These are phyloP conservation scores for Pythium diclinum DNA, from an alignment of 352 stramenopile species.

Conservation along the genomic window DNA sequence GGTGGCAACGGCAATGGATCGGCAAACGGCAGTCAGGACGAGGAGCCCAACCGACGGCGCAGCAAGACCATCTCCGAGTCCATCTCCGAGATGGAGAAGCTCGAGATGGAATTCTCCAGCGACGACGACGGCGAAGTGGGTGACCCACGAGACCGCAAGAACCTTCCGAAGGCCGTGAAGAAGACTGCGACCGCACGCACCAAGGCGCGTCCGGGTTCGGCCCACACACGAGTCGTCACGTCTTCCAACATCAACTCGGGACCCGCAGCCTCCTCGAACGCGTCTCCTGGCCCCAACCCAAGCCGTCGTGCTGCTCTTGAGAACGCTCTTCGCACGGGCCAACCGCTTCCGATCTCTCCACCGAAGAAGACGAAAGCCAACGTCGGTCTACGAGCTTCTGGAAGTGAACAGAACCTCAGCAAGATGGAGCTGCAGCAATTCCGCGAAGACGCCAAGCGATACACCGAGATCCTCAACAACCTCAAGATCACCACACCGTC, in stretches of 20 bases:
- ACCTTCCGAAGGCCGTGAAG: neutral
- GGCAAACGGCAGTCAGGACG: constrained; percentile 1
- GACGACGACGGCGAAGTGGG: constrained; percentile 24
- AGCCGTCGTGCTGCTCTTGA: constrained; percentile 19
- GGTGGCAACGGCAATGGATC: neutral
- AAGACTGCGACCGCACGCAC: constrained; percentile 16
- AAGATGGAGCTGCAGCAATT: constrained; percentile 33
- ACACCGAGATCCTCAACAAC: constrained; percentile 70
- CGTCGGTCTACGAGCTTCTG: constrained; percentile 10
- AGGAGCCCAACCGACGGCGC: constrained; percentile 21
- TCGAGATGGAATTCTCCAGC: constrained; percentile 32
- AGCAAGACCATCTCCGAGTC: constrained; percentile 43
- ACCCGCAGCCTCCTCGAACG: neutral
- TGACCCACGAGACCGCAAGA: neutral
- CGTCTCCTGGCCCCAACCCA: constrained; percentile 10
- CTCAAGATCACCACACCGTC: constrained; percentile 43
- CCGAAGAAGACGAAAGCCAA: constrained; percentile 16
- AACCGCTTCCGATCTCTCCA: constrained; percentile 26
- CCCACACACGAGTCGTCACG: neutral
- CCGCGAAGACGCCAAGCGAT: constrained; percentile 68
- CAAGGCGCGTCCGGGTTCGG: constrained; percentile 24
- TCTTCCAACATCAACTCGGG: neutral
- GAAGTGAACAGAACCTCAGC: constrained; percentile 32
- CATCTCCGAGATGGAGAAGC: constrained; percentile 32
- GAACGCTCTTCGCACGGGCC: constrained; percentile 24